Base-by-base conservation (phyloP, 257 asterid species). In the Schizonepeta tenuifolia region DNA sequence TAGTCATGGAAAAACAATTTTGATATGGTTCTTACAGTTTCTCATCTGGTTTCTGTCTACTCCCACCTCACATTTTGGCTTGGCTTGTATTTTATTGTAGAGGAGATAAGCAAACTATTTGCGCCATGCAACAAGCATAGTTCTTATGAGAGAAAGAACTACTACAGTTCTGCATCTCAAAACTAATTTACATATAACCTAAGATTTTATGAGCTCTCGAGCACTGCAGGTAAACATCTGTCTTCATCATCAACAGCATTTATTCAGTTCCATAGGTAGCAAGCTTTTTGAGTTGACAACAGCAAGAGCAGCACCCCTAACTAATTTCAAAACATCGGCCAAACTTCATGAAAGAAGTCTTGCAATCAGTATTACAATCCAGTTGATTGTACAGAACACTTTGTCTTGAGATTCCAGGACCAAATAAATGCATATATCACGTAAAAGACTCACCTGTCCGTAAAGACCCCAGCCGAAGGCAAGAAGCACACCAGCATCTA, bases 381-480 rank as follows among this genome's bases (percentile, higher is more conserved):
- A 36, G 41, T 51, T 21, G 54, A 65, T 62, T 54, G 26, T 26
- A 22, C 28, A 44, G 49, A 54, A 6, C 28, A 14, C 43, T 63
- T 50, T 38, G 28, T 14, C 67, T 43, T 13, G 71, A 73, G 65
- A 68, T 38, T 13, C 65, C 22, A 61, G 38, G 53, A 63, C 41
- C 77, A 41, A 54, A 56, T 20, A 44, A 40, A 65, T 65, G 70
- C 26, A 59, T 40, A 35, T 4, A 57, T 64, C 15, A 8, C 31
- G 26, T 17, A 46, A 59, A 74, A 33, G 43, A 17, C 13, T 60
- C 78, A 88, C 95, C 91, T 88, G 95, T 40, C 96, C 96, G 68
- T 88, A 83, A 58, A 69, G 79, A 41, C 96, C 95, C 96, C 96
- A 90, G 46, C 96, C 96, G 71, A 90, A 90, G 71, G 95, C 86